Evolutionary conservation across 1,139 yeast species (phyloP).

Genomic region (Trichomonascaceae sp.): DNA sequence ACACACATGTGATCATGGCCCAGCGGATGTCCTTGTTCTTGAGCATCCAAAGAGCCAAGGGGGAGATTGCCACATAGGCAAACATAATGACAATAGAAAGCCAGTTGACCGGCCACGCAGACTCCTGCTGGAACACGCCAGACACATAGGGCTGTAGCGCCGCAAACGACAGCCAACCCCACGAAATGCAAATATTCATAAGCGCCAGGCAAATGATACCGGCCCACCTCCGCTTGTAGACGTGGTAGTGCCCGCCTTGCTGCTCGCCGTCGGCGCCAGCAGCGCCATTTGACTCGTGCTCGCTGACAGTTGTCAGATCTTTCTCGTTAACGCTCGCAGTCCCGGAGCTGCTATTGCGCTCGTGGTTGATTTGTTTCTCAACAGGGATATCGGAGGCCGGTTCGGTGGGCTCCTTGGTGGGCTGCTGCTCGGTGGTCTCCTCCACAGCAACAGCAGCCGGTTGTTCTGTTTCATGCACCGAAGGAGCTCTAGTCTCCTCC

Average conservation of each 20-base stretch:
- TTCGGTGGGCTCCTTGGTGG: too few relatives aligned
- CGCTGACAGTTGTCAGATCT: background rate
- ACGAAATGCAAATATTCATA: constrained; percentile 23
- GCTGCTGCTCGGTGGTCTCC: too few relatives aligned
- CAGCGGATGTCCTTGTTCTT: constrained; percentile 13
- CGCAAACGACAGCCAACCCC: constrained; percentile 27
- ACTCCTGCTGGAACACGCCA: constrained; percentile 15
- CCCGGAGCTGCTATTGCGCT: too few relatives aligned
- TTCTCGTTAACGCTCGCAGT: constrained; percentile 1
- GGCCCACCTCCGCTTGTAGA: constrained; percentile 24
- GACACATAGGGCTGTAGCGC: constrained; percentile 20
- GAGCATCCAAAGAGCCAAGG: constrained; percentile 17
- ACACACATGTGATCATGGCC: constrained; percentile 18
- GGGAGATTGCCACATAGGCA: constrained; percentile 21
- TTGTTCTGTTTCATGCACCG: too few relatives aligned
- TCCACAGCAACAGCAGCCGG: too few relatives aligned
- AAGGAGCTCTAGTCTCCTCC: too few relatives aligned
- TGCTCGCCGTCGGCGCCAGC: too few relatives aligned
- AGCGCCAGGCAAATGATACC: constrained; percentile 21
- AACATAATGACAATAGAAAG: constrained; percentile 24
- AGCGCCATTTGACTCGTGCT: too few relatives aligned
- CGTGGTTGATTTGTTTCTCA: too few relatives aligned
- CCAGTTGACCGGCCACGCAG: constrained; percentile 26
- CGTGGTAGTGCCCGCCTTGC: constrained; percentile 10
- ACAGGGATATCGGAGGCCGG: too few relatives aligned